A percentile compares a stretch with the other conserved stretches of the same genome.
phyloP scores from a whole-genome alignment of 1,284 basidiomycete species.

The Sphagnurus paluster region DNA sequence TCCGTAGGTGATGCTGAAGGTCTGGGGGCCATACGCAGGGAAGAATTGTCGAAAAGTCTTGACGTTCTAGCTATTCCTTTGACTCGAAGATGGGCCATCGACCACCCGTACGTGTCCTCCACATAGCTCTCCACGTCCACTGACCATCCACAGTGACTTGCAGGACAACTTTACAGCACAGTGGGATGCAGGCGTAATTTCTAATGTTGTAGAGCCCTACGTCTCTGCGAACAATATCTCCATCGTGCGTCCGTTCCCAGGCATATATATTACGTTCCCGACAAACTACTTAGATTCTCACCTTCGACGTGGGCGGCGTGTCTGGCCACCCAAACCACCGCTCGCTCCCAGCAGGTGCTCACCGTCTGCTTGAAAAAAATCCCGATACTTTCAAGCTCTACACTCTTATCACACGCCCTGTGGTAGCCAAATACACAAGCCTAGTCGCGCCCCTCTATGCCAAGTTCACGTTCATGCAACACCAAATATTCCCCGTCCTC shows the following conservation, averaged over 20 bases:
- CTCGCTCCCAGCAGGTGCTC: conserved; percentile 64
- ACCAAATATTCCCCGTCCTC: conserved; percentile 20
- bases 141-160: conserved; percentile 51
- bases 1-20: conserved; percentile 82
- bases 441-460: conserved; percentile 46
- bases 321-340: conserved; percentile 91
- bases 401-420: conserved; percentile 59
- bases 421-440: conserved; percentile 63
- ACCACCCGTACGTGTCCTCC: conserved; percentile 72
- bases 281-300: conserved; percentile 67
- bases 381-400: conserved; percentile 36
- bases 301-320: conserved; percentile 84
- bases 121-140: background rate
- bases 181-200: conserved; percentile 71
- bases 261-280: background rate
- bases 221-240: conserved; percentile 61
- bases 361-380: conserved; percentile 37
- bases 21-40: conserved; percentile 60
- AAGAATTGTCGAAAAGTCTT: conserved; percentile 73
- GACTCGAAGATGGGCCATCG: conserved; percentile 60
- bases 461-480: conserved; percentile 41
- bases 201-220: conserved; percentile 59
- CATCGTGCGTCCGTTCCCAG: conserved; percentile 46
- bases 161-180: conserved; percentile 73
- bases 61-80: conserved; percentile 67